These are phyloP conservation scores for Naegleria gruberi DNA, from an alignment of 208 protist species.

Conservation along the genomic window DNA sequence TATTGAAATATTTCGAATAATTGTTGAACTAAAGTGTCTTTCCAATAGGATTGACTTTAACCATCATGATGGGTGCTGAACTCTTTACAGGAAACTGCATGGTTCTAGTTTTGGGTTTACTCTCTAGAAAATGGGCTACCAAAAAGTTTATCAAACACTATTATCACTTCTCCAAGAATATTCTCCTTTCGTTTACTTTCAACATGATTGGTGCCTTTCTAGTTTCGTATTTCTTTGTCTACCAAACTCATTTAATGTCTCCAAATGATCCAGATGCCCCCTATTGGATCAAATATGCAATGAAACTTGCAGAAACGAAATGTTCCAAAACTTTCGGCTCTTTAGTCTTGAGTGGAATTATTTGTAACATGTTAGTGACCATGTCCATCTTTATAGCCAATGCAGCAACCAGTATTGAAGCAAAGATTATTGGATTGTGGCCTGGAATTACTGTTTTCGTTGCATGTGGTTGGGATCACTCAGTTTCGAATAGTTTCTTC, in stretches of 20 bases:
- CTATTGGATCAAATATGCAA: background rate
- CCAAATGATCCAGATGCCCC: background rate
- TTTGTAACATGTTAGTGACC: background rate
- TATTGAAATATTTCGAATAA: too few relatives aligned
- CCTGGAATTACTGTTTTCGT: background rate
- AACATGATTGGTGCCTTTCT: background rate
- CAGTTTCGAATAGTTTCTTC: background rate
- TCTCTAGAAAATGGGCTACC: background rate
- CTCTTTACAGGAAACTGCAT: background rate
- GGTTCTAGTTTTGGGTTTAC: background rate
- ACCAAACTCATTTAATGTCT: background rate
- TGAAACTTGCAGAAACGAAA: background rate
- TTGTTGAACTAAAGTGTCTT: background rate
- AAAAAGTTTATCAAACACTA: background rate
- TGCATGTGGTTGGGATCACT: background rate
- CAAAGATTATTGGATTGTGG: background rate
- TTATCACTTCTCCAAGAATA: background rate
- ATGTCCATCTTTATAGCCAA: background rate
- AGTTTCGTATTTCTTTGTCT: background rate
- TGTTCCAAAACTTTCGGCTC: background rate
- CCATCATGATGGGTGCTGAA: background rate
- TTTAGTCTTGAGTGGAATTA: background rate
- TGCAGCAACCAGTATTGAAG: background rate
- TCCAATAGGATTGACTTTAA: background rate
- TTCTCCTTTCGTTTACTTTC: background rate